Base-by-base conservation (phyloP, 2,329 filamentous ascomycete genomes). In the Apiospora phragmitis region DNA sequence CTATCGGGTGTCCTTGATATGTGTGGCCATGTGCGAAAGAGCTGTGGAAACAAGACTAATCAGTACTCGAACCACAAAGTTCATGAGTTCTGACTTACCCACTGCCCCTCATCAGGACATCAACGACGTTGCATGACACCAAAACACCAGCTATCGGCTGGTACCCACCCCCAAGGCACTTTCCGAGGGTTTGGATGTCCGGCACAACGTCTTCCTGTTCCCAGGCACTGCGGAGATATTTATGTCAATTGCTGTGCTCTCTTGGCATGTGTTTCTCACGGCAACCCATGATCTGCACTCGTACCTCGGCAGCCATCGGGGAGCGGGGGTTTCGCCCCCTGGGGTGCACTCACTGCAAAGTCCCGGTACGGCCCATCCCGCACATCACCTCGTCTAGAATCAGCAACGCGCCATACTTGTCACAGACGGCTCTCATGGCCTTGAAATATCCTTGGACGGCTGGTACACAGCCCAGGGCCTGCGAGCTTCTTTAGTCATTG, bases 331-430 rank as follows among this genome's bases (percentile, higher is more conserved):
- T 14, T 43, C 29, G 21, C 1, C 8, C 42, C 38, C 38, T 35
- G 38, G 18, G 16, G 38, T 41, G 14, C n/a, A 49, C 47, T 49
- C n/a, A 49, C 47, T 93, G 87, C 73, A 91, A 79, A 5, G 82
- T 85, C 0, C 89, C 90, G 0, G 85, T 86, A 1, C 90, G 82
- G 1, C 90, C 90, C 79, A 87, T 87, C 2, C 91, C 91, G 66
- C 88, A 91, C 91, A 94, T 93, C 62, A 94, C 86, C 68, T 95
- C 93, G 76, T 96, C 94, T 0, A 95, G 81, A 65, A 95, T 91
- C n/a, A 96, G 83, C 0, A 96, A 86, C 0, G 91, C 89, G 0
- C 91, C 93, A 76, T 95, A 85, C 72, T 88, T 89, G 68, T 91
- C 86, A 78, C 93, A 96, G 1, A 96, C 83, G 1, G 83, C 82